Conservation (phyloP, 257 asterid genomes). For the Solanum pinnatisectum region DNA sequence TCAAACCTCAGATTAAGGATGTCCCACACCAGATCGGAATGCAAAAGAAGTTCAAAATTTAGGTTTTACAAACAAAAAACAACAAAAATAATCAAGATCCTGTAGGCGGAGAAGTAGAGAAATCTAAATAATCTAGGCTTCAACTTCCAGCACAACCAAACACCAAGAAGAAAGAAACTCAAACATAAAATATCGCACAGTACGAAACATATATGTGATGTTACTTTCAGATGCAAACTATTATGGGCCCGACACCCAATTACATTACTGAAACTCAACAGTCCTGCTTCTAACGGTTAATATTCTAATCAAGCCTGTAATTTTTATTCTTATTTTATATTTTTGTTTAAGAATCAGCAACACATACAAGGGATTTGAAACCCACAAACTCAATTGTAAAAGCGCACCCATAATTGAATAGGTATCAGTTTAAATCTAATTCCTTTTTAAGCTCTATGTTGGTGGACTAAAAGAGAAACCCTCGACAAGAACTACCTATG, state of each 20-base stretch:
- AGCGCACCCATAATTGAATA: neutral
- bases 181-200: neutral
- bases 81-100: neutral
- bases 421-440: neutral
- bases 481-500: neutral
- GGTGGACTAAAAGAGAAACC: neutral
- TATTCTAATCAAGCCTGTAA: neutral
- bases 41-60: neutral
- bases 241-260: neutral
- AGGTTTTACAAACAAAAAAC: neutral
- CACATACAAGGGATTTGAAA: neutral
- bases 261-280: neutral
- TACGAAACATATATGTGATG: neutral
- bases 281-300: neutral
- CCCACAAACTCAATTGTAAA: neutral
- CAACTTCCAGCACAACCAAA: neutral
- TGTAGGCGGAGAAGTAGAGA: neutral
- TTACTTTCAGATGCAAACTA: neutral
- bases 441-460: neutral
- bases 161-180: neutral
- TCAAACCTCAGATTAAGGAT: constrained; percentile 11
- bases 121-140: neutral
- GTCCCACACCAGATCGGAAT: neutral
- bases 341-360: neutral
- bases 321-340: neutral